phyloP scores from a whole-genome alignment of 805 yeast genomes.

The Starmerella khaoyaiensis region DNA sequence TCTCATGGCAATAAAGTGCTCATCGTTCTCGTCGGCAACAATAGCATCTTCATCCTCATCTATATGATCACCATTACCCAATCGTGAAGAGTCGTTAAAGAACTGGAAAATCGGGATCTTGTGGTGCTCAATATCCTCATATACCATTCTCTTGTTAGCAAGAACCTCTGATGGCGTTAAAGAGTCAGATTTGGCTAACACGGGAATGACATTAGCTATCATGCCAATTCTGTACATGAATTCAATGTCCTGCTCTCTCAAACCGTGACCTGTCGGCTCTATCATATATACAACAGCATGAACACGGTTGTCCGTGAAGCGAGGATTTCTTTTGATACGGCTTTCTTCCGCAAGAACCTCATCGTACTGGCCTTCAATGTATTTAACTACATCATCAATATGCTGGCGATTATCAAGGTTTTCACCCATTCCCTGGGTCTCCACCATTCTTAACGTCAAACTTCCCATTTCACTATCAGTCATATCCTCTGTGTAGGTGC shows the following conservation, averaged over 20 bases:
- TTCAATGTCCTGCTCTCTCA: conserved; percentile 60
- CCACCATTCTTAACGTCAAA: conserved; percentile 41
- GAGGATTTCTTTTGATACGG: conserved; percentile 58
- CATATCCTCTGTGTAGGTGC: conserved; percentile 22
- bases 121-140: conserved; percentile 59
- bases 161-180: conserved; percentile 64
- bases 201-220: conserved; percentile 74
- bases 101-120: conserved; percentile 62
- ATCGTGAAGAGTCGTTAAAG: conserved; percentile 41
- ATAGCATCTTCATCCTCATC: conserved; percentile 46
- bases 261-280: conserved; percentile 43
- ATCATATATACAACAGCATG: conserved; percentile 71
- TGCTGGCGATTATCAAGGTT: conserved; percentile 50
- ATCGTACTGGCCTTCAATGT: conserved; percentile 60
- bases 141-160: conserved; percentile 59
- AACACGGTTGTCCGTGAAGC: conserved; percentile 58
- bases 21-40: conserved; percentile 25
- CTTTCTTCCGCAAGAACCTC: conserved; percentile 61
- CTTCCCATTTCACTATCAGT: conserved; percentile 20
- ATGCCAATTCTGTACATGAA: conserved; percentile 67
- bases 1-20: conserved; percentile 32
- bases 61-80: conserved; percentile 34
- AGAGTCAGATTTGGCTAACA: conserved; percentile 76
- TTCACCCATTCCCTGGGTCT: conserved; percentile 71
- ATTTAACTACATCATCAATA: conserved; percentile 39